These are phyloP conservation scores for Tremellales sp. DNA, from an alignment of 1,284 basidiomycete species.

Conservation along the genomic window DNA sequence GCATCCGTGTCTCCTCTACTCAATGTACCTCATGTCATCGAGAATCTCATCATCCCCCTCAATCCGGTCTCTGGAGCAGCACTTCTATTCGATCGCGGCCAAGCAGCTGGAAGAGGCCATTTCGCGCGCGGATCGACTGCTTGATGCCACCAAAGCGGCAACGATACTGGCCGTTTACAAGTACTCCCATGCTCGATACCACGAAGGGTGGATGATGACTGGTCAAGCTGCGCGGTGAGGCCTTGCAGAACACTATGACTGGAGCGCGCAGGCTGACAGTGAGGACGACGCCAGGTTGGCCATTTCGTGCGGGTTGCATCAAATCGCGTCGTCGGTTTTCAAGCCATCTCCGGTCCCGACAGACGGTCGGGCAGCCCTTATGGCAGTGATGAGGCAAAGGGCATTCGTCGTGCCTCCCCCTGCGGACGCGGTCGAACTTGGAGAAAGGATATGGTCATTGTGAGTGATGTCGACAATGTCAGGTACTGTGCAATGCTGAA, in stretches of 20 bases:
- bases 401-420: constrained; percentile 29
- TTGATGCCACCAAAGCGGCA: constrained; percentile 37
- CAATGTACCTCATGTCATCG: constrained; percentile 40
- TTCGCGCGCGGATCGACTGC: constrained; percentile 23
- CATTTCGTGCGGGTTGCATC: constrained; percentile 35
- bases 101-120: constrained; percentile 31
- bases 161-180: constrained; percentile 38
- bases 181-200: constrained; percentile 32
- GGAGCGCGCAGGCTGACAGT: constrained; percentile 1
- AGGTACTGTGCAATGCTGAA: background rate
- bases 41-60: constrained; percentile 26
- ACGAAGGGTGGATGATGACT: constrained; percentile 37
- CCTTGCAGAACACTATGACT: background rate
- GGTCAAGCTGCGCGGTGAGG: constrained; percentile 28
- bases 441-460: constrained; percentile 43
- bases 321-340: constrained; percentile 30
- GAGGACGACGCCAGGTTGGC: constrained; percentile 29
- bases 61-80: constrained; percentile 31
- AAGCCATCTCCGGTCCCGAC: constrained; percentile 11
- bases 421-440: constrained; percentile 34
- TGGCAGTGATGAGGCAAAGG: constrained; percentile 30
- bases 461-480: constrained; percentile 21
- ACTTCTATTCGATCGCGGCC: constrained; percentile 33
- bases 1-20: constrained; percentile 39
- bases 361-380: constrained; percentile 18